phyloP scores from a whole-genome alignment of 2,329 filamentous ascomycete species.

The Cercospora sojina region DNA sequence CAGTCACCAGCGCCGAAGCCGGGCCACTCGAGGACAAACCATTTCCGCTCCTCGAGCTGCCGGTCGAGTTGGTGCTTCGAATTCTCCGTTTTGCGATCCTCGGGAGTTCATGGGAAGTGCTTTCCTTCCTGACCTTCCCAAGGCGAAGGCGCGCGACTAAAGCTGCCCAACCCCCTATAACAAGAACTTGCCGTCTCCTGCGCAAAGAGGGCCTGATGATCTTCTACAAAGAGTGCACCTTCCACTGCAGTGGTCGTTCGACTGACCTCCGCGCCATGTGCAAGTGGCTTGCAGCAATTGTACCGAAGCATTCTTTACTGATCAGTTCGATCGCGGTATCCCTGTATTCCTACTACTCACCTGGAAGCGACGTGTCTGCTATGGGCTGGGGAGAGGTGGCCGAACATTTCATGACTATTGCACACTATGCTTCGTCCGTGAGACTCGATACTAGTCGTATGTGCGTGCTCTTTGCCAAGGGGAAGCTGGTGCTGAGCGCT shows the following conservation, averaged over 20 bases:
- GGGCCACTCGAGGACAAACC: neutral
- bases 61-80: neutral
- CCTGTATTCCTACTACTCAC: no score
- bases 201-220: neutral
- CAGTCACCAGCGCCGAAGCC: neutral
- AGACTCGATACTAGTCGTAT: neutral
- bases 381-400: neutral
- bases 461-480: neutral
- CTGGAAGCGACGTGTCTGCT: no score
- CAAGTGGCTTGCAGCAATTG: neutral
- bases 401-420: neutral
- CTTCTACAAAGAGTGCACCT: neutral
- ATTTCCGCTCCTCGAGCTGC: neutral
- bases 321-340: neutral
- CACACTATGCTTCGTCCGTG: neutral
- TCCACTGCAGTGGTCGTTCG: neutral
- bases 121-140: no score
- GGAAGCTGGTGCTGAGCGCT: neutral
- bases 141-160: neutral
- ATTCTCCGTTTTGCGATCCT: neutral
- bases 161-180: neutral
- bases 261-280: neutral
- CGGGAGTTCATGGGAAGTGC: no score
- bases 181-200: neutral
- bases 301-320: neutral